These are phyloP conservation scores for Lotus japonicus DNA, from an alignment of 306 rosid genomes.

Conservation along the genomic window DNA sequence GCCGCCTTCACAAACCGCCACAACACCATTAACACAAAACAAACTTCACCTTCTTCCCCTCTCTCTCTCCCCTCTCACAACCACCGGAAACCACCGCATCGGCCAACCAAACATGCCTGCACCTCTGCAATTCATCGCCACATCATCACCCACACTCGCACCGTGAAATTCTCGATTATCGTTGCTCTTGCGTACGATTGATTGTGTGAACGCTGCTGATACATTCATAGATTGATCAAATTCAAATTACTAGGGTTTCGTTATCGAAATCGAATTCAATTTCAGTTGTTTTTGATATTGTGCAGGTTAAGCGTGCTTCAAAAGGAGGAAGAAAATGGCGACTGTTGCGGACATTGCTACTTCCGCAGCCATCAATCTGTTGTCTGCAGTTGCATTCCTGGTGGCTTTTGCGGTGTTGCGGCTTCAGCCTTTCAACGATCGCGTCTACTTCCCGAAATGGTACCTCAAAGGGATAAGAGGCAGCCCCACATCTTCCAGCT, in stretches of 20 bases:
- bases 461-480: slow-evolving; percentile 81
- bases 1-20: neutral
- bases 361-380: slow-evolving; percentile 64
- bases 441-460: slow-evolving; percentile 96
- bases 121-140: no score
- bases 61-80: neutral
- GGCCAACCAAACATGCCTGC: no score
- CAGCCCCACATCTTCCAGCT: slow-evolving; percentile 49
- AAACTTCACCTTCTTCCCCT: neutral
- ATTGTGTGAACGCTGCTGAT: no score
- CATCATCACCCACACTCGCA: no score
- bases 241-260: no score
- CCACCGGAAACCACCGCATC: no score
- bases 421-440: slow-evolving; percentile 76
- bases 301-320: slow-evolving; percentile 23
- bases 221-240: no score
- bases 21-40: no score
- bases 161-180: no score
- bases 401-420: slow-evolving; percentile 70
- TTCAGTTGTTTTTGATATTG: slow-evolving; percentile 6
- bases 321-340: slow-evolving; percentile 51
- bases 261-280: neutral
- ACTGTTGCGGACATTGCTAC: slow-evolving; percentile 47
- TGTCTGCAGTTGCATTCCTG: slow-evolving; percentile 55
- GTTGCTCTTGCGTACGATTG: no score